A percentile compares a stretch with the other conserved stretches of the same genome.
Conservation (phyloP, 257 asterid species). For the Thymus quinquecostatus region DNA sequence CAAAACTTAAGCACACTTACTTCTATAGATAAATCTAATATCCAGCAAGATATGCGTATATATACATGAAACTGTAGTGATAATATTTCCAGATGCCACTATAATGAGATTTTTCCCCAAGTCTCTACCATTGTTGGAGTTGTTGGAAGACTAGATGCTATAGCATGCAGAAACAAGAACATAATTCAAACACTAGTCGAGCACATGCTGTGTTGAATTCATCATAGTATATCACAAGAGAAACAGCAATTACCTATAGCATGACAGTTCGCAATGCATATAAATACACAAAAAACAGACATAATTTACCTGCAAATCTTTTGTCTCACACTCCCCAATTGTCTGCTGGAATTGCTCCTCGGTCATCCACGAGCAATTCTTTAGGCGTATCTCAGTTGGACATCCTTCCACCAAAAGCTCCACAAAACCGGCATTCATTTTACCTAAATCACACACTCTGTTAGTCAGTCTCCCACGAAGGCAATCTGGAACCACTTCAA, state of each 20-base stretch:
- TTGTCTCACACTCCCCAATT: conserved; percentile 45
- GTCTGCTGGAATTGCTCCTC: conserved; percentile 53
- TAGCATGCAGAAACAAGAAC: too few relatives aligned
- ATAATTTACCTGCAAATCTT: conserved; percentile 56
- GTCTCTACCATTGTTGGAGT: too few relatives aligned
- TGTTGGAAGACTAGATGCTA: too few relatives aligned
- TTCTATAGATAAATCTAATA: too few relatives aligned
- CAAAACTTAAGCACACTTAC: too few relatives aligned
- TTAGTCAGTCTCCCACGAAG: conserved; percentile 57
- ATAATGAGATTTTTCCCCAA: conserved; percentile 6
- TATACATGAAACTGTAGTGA: not conserved
- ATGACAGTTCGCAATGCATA: not conserved
- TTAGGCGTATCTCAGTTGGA: conserved; percentile 69
- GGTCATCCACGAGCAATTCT: conserved; percentile 72
- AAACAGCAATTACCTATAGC: conserved; percentile 4
- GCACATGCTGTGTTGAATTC: not conserved
- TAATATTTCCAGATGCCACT: not conserved
- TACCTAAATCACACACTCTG: conserved; percentile 56
- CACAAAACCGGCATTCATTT: conserved; percentile 48
- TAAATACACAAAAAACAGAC: conserved; percentile 25
- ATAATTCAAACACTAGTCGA: not conserved
- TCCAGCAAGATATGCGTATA: too few relatives aligned
- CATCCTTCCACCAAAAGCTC: conserved; percentile 59
- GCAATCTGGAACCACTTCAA: conserved; percentile 58
- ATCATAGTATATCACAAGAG: conserved; percentile 7